Base-by-base conservation (phyloP, 148 eudicot species). In the Arbutus unedo region DNA sequence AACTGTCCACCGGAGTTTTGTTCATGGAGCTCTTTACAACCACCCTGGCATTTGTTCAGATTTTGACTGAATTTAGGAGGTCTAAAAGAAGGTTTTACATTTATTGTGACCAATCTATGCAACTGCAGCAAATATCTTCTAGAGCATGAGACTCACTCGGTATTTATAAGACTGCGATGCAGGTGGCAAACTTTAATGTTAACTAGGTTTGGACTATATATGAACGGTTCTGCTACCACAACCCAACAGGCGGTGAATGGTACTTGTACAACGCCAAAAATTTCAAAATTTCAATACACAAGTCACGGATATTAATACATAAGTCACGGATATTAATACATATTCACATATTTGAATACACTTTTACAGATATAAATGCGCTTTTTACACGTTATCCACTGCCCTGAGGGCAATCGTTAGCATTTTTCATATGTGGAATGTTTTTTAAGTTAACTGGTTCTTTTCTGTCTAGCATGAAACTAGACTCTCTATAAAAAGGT, bases 21-120 rank as follows among this genome's bases (percentile, higher is more conserved):
- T 66, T 31, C 71, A 25, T 44, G 7, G 23, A n/a, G 76, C 50
- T 45, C 23, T 43, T 72, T 19, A 8, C 53, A 72, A 72, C 6
- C 76, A 19, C 76, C 14, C 8, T 74, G 56, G 78, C 78, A 49
- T 74, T 49, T 74, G 51, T 74, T 74, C 38, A 23, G 8, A 21
- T 6, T 21, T 10, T 74, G 56, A 49, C 57, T 10, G 18, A 11
- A 49, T 74, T 74, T 56, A n/a, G 11, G n/a, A 48, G 15, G 56
- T 49, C 78, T 11, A 49, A 49, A 19, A 74, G 70, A 74, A 74
- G 56, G 43, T 74, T 48, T 74, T 74, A 23, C 5, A 4, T 10
- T 68, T 54, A 15, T 54, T 54, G 56, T 54, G 56, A 54, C 56
- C 18, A 0, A 54, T 54, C 56, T 66, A 1, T 66, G 43, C 43